Base-by-base conservation (phyloP, 495 filamentous ascomycete species). In the Sabuloglossum arenarium region DNA sequence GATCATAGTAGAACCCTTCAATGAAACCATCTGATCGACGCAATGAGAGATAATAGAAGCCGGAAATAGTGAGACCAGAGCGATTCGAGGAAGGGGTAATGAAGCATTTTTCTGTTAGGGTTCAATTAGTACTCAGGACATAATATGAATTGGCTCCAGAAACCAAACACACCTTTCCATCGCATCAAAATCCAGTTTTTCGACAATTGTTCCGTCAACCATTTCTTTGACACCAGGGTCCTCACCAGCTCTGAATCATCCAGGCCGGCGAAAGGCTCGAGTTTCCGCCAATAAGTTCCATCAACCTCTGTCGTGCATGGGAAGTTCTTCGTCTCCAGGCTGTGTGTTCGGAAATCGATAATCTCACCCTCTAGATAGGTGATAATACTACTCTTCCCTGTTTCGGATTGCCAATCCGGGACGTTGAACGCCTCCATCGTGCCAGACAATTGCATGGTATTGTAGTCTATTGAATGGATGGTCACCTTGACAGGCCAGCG, bases 391-490 rank as follows among this genome's bases (percentile, higher is more conserved):
- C 78, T 75, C 53, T 75, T 76, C n/a, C 73, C 70, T 0, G 71
- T 73, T 14, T 71, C 71, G 1, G 71, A 73, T 11, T 67, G 67
- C 63, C 74, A 75, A 59, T 73, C 74, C 12, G 77, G 84, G n/a
- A 83, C 82, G 60, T 85, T 79, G 70, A 80, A 85, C 11, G 83
- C 83, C 68, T 85, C 81, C 83, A 87, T 87, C 2, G 82, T 85
- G 4, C 83, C 83, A 16, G 80, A 73, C n/a, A 85, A 63, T 8
- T 77, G 80, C 78, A 82, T 80, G 14, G 68, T 70, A 1, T 67
- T 63, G 58, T 78, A 75, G 65, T 86, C 79, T 59, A 86, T 74
- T 53, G 75, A 71, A 62, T 86, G 80, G 54, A 86, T 78, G 25
- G 76, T 82, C 45, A 86, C 80, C 59, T 80, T 81, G 49, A 86